Base-by-base conservation (phyloP, 73 alveolate genomes). In the Tetrahymena elliotti region DNA sequence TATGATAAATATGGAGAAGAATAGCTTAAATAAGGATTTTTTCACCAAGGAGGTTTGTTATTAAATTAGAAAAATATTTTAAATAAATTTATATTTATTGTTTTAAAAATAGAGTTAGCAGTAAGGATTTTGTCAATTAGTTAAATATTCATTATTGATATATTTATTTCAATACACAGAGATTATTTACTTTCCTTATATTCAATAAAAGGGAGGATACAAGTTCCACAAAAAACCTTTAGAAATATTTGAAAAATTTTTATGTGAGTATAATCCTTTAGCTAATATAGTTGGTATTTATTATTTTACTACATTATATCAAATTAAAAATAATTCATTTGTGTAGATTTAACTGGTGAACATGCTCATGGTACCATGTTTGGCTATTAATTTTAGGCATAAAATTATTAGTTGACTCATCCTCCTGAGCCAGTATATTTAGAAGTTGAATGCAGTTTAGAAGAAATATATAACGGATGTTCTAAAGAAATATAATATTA, bases 171-270 rank as follows among this genome's bases (percentile, higher is more conserved):
- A 47, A 47, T 10, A 47, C 82, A 47, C n/a, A 10, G 13, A 22
- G 82, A 0, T 13, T 37, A 38, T 20, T n/a, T 36, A 4, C 33
- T 31, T 10, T n/a, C n/a, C n/a, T 94, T 22, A 24, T 24, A 7
- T 88, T 84, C 93, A 94, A 38, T 92, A 97, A 83, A 96, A 94
- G 93, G 99, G 99, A 83, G 99, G 99, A 35, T 99, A 99, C 95
- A 96, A 97, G 92, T 99, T 93, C 97, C 93, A 96, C 47, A 99
- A 99, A 33, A 98, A 99, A 94, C 98, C 99, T 16, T 98, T 97
- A 83, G 99, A 97, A 96, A 98, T 99, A 54, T 99, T 99, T 97
- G 99, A 98, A 83, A 97, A 97, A 93, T 98, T 99, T 97, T 97
- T 98, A 93, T 99, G 99, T 33, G 95, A 99, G 22, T 16, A 97